These are phyloP conservation scores for Ceraceosorus bombacis DNA, from an alignment of 1,284 basidiomycete genomes.

Conservation along the genomic window DNA sequence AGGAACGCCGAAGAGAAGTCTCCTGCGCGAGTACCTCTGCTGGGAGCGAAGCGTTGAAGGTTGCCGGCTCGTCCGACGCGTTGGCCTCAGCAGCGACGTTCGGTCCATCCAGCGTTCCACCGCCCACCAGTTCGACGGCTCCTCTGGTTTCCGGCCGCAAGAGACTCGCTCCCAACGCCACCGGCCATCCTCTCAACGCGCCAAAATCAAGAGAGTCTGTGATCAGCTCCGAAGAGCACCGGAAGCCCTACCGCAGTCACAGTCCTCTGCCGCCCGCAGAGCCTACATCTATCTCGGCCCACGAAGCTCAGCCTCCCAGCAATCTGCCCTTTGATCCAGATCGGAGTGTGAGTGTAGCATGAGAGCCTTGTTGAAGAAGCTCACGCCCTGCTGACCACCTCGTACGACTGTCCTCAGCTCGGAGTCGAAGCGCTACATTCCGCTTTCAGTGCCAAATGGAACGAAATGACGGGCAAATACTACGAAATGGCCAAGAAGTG, in stretches of 20 bases:
- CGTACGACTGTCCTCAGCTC: conserved; percentile 9
- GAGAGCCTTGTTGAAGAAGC: too few relatives aligned
- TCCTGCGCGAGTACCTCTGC: background rate
- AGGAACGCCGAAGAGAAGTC: conserved; percentile 5
- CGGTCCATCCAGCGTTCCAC: too few relatives aligned
- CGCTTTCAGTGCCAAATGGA: conserved; percentile 32
- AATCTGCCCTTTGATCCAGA: too few relatives aligned
- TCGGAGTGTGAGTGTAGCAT: too few relatives aligned
- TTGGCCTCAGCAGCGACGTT: background rate
- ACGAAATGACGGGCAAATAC: conserved; percentile 29
- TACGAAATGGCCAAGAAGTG: conserved; percentile 36
- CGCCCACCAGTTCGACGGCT: too few relatives aligned
- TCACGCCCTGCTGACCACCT: background rate
- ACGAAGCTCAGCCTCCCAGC: background rate
- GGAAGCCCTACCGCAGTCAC: too few relatives aligned
- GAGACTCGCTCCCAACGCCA: too few relatives aligned
- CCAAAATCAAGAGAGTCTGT: too few relatives aligned
- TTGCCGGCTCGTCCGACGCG: background rate
- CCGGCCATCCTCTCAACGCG: too few relatives aligned
- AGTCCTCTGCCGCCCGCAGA: background rate
- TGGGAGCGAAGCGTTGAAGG: background rate
- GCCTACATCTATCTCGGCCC: background rate
- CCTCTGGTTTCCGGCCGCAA: too few relatives aligned
- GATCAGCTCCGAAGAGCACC: too few relatives aligned
- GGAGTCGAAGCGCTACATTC: conserved; percentile 32